Evolutionary conservation across 768 basidiomycete genomes (phyloP).

Genomic region (Lactifluus subvellereus): DNA sequence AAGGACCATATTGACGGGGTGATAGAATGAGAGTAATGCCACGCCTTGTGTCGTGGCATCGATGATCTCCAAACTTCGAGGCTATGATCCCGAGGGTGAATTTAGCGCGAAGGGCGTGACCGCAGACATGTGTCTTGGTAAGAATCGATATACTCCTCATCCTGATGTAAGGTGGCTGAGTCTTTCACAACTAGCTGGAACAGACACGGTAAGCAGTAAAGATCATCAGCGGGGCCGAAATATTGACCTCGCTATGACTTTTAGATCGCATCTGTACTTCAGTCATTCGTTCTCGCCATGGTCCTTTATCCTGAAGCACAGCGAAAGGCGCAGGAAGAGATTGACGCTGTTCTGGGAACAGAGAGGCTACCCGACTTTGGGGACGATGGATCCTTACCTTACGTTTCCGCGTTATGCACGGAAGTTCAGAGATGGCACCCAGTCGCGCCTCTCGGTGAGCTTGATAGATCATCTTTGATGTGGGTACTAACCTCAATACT

Average conservation of each 20-base stretch:
- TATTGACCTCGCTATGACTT: not conserved
- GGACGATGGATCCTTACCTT: conserved; percentile 28
- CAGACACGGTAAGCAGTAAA: not conserved
- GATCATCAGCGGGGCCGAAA: not conserved
- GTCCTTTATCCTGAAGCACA: conserved; percentile 30
- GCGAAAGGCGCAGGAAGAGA: conserved; percentile 30
- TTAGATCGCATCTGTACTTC: conserved; percentile 30
- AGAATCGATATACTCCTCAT: not conserved
- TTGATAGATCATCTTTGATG: not conserved
- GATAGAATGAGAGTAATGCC: not conserved
- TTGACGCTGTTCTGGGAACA: conserved; percentile 30
- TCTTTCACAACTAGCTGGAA: not conserved
- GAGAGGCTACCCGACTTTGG: conserved; percentile 28
- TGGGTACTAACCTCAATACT: not conserved
- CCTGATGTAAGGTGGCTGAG: not conserved
- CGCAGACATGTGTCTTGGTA: conserved; percentile 7
- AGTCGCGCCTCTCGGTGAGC: conserved; percentile 28
- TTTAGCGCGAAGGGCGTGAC: conserved; percentile 1
- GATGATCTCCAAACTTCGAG: not conserved
- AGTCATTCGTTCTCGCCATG: conserved; percentile 32
- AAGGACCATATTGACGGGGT: not conserved
- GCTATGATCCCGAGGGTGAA: not conserved
- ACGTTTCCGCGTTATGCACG: conserved; percentile 26
- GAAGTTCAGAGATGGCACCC: conserved; percentile 31
- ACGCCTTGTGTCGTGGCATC: not conserved